Conservation (phyloP, 805 yeast genomes). For the Candida fluviatilis region DNA sequence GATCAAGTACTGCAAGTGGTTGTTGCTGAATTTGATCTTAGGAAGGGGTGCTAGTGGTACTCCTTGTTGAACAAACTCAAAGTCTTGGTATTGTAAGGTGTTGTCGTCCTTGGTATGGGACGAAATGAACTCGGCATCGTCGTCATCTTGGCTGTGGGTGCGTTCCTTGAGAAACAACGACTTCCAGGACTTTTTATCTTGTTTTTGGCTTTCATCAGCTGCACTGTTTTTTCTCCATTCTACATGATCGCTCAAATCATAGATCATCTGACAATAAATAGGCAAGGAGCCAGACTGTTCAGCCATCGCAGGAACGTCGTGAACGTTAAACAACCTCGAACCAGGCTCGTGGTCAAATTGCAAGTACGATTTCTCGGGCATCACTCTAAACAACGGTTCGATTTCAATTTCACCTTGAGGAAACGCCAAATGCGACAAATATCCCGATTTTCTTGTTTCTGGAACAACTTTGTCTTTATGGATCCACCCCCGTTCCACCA, state of each 20-base stretch:
- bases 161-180: constrained; percentile 21
- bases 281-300: constrained; percentile 62
- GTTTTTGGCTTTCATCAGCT: constrained; percentile 1
- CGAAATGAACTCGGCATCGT: constrained; percentile 18
- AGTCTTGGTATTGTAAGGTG: constrained; percentile 37
- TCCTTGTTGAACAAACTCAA: constrained; percentile 69
- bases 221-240: constrained; percentile 31
- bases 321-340: constrained; percentile 67
- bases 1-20: constrained; percentile 85
- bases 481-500: constrained; percentile 93
- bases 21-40: constrained; percentile 77
- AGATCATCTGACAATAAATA: constrained; percentile 69
- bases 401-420: constrained; percentile 72
- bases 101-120: constrained; percentile 20
- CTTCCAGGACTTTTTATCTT: constrained; percentile 13
- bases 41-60: constrained; percentile 87
- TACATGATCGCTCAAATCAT: constrained; percentile 62
- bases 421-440: constrained; percentile 63
- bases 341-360: constrained; percentile 69
- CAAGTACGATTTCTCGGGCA: constrained; percentile 56
- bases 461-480: constrained; percentile 62
- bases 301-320: constrained; percentile 83
- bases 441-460: constrained; percentile 40
- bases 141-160: constrained; percentile 5
- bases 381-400: constrained; percentile 68